Base-by-base conservation (phyloP, 2,329 filamentous ascomycete genomes). In the Colletotrichum sp. region DNA sequence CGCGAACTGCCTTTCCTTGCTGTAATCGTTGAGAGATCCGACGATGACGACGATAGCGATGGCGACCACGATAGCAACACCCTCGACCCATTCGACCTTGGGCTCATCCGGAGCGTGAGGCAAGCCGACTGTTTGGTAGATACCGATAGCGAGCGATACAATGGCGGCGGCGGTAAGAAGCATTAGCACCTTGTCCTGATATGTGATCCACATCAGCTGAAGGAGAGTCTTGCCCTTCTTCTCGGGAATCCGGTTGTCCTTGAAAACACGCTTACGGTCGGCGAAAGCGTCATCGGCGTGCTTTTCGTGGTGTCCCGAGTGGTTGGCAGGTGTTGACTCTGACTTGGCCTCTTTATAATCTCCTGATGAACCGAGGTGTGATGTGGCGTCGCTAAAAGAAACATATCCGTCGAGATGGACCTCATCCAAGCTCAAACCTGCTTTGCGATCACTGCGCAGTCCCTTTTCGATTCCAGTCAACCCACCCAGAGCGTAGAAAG, bases 141-240 rank as follows among this genome's bases (percentile, higher is more conserved):
- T 87, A 64, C 94, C 94, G 57, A 96, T 89, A 7, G 92, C 93
- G 59, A 96, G 88, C 60, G 94, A 95, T 66, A 96, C 91, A 48
- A 92, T 87, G 5, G 94, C 94, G 59, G 94, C 94, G 65, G 90
- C 87, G 1, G 93, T 94, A 71, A 95, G 87, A 7, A 95, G 86
- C 74, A 95, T 94, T 61, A 96, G 86, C 5, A 96, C 93, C 83
- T 96, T 96, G 88, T 96, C 94, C 84, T 96, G 95, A 83, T 95
- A 95, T 0, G 94, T 95, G 80, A 96, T 94, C 94, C 94, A 96
- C 84, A 95, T 94, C 57, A 96, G 87, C 81, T 94, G 87, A 60
- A 95, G 86, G 55, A 96, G 89, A 78, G 87, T 93, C 86, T 95
- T 96, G 60, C 93, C 90, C 85, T 95, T 95, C 83, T 93, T 93